These are phyloP conservation scores for Phytophthora boehmeriae DNA, from an alignment of 352 stramenopile species.

Conservation along the genomic window DNA sequence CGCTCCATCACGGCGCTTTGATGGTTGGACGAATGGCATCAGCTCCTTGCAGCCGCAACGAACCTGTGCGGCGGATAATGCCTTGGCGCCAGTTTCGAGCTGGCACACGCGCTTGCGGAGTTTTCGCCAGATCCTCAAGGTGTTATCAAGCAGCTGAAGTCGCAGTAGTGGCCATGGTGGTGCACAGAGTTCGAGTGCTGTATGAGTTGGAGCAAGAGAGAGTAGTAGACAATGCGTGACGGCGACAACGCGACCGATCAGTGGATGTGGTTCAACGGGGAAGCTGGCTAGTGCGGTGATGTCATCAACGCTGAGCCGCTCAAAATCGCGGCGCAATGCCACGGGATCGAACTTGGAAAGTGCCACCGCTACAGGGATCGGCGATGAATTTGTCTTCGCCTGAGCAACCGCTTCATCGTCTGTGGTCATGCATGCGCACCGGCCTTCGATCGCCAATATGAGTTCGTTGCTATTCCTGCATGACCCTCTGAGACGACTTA, in stretches of 20 bases:
- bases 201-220: conserved; percentile 37
- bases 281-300: conserved; percentile 49
- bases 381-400: conserved; percentile 2
- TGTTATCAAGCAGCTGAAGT: conserved; percentile 50
- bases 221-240: conserved; percentile 51
- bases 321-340: conserved; percentile 29
- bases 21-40: conserved; percentile 17
- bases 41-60: conserved; percentile 44
- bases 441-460: not conserved
- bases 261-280: conserved; percentile 43
- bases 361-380: not conserved
- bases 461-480: conserved; percentile 9
- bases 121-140: conserved; percentile 37
- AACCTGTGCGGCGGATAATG: conserved; percentile 38
- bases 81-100: conserved; percentile 29
- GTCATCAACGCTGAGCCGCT: conserved; percentile 45
- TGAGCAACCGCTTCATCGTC: conserved; percentile 2
- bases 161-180: conserved; percentile 56
- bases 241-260: conserved; percentile 44
- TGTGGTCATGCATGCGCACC: conserved; percentile 29
- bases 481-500: not conserved
- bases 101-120: conserved; percentile 45
- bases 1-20: not conserved
- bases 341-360: conserved; percentile 20
- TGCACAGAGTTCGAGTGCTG: conserved; percentile 29